A percentile compares a stretch with the other conserved stretches of the same genome.
These are phyloP conservation scores for Castanea mollissima DNA, from an alignment of 306 rosid species.

Conservation along the genomic window DNA sequence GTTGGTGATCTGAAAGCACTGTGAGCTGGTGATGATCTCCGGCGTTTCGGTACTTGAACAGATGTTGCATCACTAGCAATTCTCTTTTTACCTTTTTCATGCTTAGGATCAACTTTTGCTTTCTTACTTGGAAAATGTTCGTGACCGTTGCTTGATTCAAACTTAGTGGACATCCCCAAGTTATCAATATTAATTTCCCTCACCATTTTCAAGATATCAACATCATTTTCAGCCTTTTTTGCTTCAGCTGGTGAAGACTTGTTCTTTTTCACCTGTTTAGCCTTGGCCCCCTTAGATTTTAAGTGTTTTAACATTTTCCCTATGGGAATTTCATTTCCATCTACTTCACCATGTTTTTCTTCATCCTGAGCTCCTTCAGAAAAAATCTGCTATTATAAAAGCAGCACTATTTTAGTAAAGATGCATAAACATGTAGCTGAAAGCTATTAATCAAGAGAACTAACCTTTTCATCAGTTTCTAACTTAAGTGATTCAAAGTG, in stretches of 20 bases:
- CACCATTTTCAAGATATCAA: slow-evolving; percentile 64
- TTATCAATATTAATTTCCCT: slow-evolving; percentile 70
- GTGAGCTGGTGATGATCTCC: slow-evolving; percentile 49
- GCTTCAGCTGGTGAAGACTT: slow-evolving; percentile 43
- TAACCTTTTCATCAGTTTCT: slow-evolving; percentile 61
- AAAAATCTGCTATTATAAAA: slow-evolving; percentile 43
- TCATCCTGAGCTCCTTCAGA: slow-evolving; percentile 51
- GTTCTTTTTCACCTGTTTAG: slow-evolving; percentile 61
- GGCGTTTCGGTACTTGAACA: slow-evolving; percentile 56
- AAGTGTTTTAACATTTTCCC: slow-evolving; percentile 68
- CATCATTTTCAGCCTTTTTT: slow-evolving; percentile 52
- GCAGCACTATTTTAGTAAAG: slow-evolving; percentile 14
- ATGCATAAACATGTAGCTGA: slow-evolving; percentile 8
- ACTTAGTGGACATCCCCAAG: slow-evolving; percentile 50
- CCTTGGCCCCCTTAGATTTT: slow-evolving; percentile 57
- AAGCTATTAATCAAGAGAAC: slow-evolving; percentile 14
- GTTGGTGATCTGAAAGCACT: slow-evolving; percentile 45
- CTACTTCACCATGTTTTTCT: slow-evolving; percentile 52
- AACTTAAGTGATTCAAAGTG: slow-evolving; percentile 87
- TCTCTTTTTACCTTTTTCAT: slow-evolving; percentile 47
- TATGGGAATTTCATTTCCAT: slow-evolving; percentile 67
- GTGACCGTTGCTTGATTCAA: slow-evolving; percentile 80
- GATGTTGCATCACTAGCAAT: slow-evolving; percentile 48
- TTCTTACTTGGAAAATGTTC: slow-evolving; percentile 45
- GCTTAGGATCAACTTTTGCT: slow-evolving; percentile 31